Evolutionary conservation across 352 stramenopile genomes (phyloP).

Genomic region (Saprolegnia diclina): DNA sequence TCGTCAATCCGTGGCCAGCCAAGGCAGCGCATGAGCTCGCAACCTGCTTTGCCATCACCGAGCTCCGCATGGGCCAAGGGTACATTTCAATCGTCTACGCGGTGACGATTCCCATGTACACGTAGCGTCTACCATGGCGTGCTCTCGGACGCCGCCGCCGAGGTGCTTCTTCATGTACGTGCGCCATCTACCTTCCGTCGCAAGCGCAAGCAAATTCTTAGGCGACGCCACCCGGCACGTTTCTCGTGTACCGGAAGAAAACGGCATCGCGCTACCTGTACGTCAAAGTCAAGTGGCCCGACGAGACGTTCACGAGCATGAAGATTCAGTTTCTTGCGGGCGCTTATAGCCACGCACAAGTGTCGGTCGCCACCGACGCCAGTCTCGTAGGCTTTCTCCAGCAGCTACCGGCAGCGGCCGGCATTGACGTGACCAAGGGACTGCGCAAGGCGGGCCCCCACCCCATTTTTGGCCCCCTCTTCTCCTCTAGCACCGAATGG

Average conservation of each 20-base stretch:
- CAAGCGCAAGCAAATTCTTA: neutral
- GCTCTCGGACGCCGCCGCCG: neutral
- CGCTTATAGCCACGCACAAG: constrained; percentile 11
- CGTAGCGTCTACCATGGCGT: constrained; percentile 26
- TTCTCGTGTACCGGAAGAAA: constrained; percentile 21
- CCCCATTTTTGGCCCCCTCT: neutral
- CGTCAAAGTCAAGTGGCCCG: constrained; percentile 24
- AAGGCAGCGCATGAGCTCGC: constrained; percentile 14
- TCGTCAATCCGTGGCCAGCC: neutral
- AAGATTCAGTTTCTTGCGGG: neutral
- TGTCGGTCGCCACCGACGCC: neutral
- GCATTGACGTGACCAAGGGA: constrained; percentile 9
- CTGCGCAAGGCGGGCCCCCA: neutral
- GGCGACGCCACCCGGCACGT: constrained; percentile 7
- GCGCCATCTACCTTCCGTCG: neutral
- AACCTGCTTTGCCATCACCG: constrained; percentile 21
- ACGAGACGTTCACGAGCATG: constrained; percentile 16
- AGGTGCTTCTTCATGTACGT: constrained; percentile 13
- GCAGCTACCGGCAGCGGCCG: constrained; percentile 10
- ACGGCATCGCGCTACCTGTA: constrained; percentile 8
- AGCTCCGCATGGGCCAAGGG: constrained; percentile 7
- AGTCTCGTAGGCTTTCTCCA: constrained; percentile 14
- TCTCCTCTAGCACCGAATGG: neutral
- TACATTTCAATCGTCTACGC: neutral
- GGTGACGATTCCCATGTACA: neutral